These are phyloP conservation scores for Suhomyces tanzawaensis DNA, from an alignment of 805 yeast species.

Conservation along the genomic window DNA sequence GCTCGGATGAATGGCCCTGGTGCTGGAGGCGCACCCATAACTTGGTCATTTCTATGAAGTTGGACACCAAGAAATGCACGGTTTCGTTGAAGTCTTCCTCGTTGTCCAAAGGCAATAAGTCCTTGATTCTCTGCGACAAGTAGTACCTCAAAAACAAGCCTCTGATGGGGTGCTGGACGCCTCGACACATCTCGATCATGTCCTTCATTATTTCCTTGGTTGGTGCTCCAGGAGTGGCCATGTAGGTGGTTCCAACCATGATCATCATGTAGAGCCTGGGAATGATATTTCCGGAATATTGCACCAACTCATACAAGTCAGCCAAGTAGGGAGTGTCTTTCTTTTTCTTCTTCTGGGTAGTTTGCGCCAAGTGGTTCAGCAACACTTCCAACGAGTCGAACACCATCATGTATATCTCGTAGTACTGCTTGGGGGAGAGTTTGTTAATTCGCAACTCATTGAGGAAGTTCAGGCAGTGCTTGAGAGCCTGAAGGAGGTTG, in stretches of 20 bases:
- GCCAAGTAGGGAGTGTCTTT: conserved; percentile 48
- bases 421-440: conserved; percentile 86
- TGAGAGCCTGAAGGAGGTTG: conserved; percentile 80
- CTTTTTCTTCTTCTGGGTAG: conserved; percentile 36
- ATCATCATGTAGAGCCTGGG: conserved; percentile 94
- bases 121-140: conserved; percentile 78
- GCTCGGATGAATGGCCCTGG: conserved; percentile 87
- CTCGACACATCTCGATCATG: conserved; percentile 96
- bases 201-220: conserved; percentile 85
- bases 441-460: conserved; percentile 75
- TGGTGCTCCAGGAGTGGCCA: conserved; percentile 76
- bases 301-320: conserved; percentile 90
- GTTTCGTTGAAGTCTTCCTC: conserved; percentile 56
- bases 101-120: conserved; percentile 47
- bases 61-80: conserved; percentile 74
- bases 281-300: conserved; percentile 88
- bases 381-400: conserved; percentile 78
- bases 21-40: conserved; percentile 96
- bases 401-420: conserved; percentile 80
- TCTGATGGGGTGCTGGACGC: conserved; percentile 92
- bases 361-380: conserved; percentile 60
- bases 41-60: conserved; percentile 96
- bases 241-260: conserved; percentile 87
- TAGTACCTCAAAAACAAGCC: conserved; percentile 90
- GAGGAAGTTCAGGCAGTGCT: conserved; percentile 79